Conservation (phyloP, 2,329 filamentous ascomycete genomes). For the Plectosphaerella cucumerina region DNA sequence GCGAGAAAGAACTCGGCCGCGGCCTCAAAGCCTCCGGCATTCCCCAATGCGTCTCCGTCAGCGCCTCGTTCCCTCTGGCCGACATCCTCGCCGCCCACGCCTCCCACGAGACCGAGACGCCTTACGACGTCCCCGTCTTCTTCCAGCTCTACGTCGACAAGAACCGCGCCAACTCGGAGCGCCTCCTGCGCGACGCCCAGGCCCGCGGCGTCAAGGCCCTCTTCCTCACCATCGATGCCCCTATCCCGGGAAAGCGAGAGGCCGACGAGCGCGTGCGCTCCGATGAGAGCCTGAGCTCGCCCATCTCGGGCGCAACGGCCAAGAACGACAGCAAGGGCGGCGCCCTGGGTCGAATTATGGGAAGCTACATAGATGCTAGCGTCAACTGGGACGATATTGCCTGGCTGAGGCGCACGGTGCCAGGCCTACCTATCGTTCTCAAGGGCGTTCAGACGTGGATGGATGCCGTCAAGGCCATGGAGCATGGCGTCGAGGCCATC, state of each 20-base stretch:
- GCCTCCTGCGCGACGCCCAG: constrained; percentile 41
- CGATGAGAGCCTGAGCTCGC: constrained; percentile 40
- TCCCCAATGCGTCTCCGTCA: constrained; percentile 58
- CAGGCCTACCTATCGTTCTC: constrained; percentile 52
- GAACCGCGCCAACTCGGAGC: constrained; percentile 45
- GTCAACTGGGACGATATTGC: constrained; percentile 59
- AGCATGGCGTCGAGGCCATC: constrained; percentile 61
- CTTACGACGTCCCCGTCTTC: constrained; percentile 35
- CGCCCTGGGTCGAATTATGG: constrained; percentile 51
- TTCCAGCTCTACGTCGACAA: constrained; percentile 62
- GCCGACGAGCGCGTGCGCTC: constrained; percentile 41
- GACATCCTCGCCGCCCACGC: constrained; percentile 35
- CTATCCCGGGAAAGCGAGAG: constrained; percentile 52
- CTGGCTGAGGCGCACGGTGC: constrained; percentile 58
- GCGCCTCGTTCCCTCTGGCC: constrained; percentile 52
- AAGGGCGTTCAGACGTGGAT: constrained; percentile 67
- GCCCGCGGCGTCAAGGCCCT: constrained; percentile 45
- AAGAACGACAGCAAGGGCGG: constrained; percentile 51
- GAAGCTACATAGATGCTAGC: constrained; percentile 51
- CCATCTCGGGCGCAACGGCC: constrained; percentile 44
- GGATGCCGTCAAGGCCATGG: constrained; percentile 58
- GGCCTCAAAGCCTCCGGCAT: constrained; percentile 34
- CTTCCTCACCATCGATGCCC: constrained; percentile 56
- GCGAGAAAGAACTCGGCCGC: constrained; percentile 37
- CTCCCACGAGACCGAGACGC: not conserved